Conservation (phyloP, 306 rosid species). For the Crotalaria pallida region DNA sequence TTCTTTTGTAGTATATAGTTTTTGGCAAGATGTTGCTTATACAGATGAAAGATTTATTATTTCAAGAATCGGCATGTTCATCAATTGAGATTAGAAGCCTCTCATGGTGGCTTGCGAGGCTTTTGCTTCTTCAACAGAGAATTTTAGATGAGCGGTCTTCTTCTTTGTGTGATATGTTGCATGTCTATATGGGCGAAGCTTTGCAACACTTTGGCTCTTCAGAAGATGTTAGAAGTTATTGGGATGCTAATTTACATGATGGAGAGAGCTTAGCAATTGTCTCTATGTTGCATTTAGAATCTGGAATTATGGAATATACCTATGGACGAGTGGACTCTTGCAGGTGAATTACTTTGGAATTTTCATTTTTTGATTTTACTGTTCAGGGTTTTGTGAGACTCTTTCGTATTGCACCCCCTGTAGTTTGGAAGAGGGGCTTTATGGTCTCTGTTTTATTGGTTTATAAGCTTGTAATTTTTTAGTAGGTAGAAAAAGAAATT, state of each 20-base stretch:
- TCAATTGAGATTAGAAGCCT: constrained; percentile 47
- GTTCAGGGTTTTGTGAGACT: background rate
- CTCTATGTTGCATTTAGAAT: constrained; percentile 70
- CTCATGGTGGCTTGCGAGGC: constrained; percentile 86
- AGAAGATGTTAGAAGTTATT: constrained; percentile 54
- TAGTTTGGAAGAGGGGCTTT: background rate
- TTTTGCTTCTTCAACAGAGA: constrained; percentile 68
- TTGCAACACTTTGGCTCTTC: constrained; percentile 46
- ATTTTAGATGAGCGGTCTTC: constrained; percentile 80
- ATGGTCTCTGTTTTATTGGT: background rate
- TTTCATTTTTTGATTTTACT: background rate
- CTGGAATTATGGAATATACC: constrained; percentile 74
- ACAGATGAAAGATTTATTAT: constrained; percentile 57
- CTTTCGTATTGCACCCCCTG: background rate
- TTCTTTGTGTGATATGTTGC: constrained; percentile 69
- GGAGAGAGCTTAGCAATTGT: constrained; percentile 53
- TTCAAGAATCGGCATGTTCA: constrained; percentile 32
- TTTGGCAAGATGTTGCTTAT: constrained; percentile 80
- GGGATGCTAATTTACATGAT: constrained; percentile 42
- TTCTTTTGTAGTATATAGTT: constrained; percentile 64
- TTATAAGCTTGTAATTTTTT: background rate
- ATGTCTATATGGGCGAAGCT: constrained; percentile 48
- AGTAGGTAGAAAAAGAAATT: too few species aligned
- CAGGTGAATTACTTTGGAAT: constrained; percentile 41
- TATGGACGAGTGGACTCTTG: constrained; percentile 89